phyloP scores from a whole-genome alignment of 768 basidiomycete genomes.

The Kwoniella mangroviensis region DNA sequence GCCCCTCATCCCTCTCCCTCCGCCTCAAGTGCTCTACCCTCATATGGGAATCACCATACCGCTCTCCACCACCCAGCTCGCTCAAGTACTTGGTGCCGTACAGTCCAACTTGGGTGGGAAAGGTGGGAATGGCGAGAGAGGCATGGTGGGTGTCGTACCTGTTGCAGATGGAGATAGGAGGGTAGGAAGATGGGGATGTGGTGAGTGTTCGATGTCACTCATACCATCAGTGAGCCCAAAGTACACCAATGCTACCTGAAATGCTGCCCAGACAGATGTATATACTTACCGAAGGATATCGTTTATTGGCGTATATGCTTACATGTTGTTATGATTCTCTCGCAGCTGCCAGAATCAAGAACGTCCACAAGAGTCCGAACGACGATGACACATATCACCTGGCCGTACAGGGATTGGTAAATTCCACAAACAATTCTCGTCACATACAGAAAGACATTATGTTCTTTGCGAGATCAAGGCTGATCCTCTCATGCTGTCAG shows the following conservation, averaged over 20 bases:
- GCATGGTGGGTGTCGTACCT: conserved; percentile 40
- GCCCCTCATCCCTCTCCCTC: conserved; percentile 70
- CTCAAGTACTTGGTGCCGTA: conserved; percentile 69
- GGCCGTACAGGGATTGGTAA: conserved; percentile 40
- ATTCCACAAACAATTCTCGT: neutral
- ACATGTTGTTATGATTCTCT: too few species aligned
- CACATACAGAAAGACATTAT: too few species aligned
- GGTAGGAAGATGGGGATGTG: conserved; percentile 49
- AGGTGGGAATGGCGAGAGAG: conserved; percentile 27
- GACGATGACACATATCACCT: conserved; percentile 30
- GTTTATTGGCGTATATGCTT: too few species aligned
- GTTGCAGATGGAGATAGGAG: conserved; percentile 49
- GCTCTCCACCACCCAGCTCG: conserved; percentile 65
- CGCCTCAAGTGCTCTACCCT: conserved; percentile 77
- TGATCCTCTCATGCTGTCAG: conserved; percentile 1
- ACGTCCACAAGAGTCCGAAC: conserved; percentile 29
- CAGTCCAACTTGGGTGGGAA: conserved; percentile 67
- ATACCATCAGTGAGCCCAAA: too few species aligned
- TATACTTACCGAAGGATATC: too few species aligned
- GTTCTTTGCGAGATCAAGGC: neutral
- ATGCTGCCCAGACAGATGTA: too few species aligned
- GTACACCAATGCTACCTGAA: too few species aligned
- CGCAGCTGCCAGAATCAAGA: conserved; percentile 34
- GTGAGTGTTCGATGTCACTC: conserved; percentile 23
- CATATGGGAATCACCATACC: conserved; percentile 72